phyloP scores from a whole-genome alignment of 2,329 filamentous ascomycete genomes.

The Dactylellina sp. region DNA sequence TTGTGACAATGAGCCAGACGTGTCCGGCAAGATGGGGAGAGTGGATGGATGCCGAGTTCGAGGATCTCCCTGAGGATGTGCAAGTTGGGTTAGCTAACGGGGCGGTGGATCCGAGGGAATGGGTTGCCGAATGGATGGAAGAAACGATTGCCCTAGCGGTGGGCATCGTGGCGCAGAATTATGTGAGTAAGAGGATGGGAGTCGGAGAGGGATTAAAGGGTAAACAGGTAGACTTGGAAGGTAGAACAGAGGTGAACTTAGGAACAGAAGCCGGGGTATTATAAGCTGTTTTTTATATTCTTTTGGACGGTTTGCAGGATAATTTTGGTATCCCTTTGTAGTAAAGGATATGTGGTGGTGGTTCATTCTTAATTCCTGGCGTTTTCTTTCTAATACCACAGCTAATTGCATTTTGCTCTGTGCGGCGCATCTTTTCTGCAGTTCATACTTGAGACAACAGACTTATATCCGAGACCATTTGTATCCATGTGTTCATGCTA shows the following conservation, averaged over 20 bases:
- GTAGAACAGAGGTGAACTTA: conserved; percentile 71
- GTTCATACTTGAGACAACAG: too few relatives aligned
- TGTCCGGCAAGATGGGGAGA: conserved; percentile 86
- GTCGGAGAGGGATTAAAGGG: conserved; percentile 84
- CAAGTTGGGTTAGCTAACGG: conserved; percentile 80
- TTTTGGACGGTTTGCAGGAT: neutral
- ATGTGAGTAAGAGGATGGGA: conserved; percentile 94
- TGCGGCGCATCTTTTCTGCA: too few relatives aligned
- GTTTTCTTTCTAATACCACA: neutral
- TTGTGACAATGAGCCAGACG: conserved; percentile 82
- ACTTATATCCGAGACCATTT: neutral
- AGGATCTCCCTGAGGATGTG: conserved; percentile 82
- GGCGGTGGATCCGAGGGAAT: conserved; percentile 90
- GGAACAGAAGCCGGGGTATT: conserved; percentile 70
- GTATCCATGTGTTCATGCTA: too few relatives aligned
- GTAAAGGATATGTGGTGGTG: too few relatives aligned
- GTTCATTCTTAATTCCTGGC: too few relatives aligned
- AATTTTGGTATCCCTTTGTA: too few relatives aligned
- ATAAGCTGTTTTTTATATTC: conserved; percentile 35
- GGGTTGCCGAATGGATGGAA: conserved; percentile 98
- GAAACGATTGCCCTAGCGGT: conserved; percentile 81
- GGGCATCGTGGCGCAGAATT: conserved; percentile 90
- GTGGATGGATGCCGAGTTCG: conserved; percentile 81
- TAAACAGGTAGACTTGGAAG: conserved; percentile 68
- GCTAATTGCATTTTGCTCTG: neutral